A percentile compares a stretch with the other conserved stretches of the same genome.
phyloP scores from a whole-genome alignment of 2,329 filamentous ascomycete species.

The Domatiomyces globalis region DNA sequence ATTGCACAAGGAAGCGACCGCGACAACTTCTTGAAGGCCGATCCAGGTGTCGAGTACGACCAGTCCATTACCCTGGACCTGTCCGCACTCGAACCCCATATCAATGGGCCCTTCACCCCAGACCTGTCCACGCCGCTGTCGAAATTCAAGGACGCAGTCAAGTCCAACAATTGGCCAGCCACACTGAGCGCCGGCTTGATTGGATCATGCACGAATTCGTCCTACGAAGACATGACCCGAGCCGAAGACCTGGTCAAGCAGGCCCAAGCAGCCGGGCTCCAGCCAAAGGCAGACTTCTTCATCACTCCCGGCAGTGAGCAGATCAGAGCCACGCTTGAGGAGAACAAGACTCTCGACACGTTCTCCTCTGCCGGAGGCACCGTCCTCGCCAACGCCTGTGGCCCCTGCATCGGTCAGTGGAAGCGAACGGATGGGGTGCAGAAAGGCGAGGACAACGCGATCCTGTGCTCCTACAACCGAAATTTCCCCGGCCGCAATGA shows the following conservation, averaged over 20 bases:
- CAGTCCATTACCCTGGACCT: conserved; percentile 82
- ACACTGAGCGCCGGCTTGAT: conserved; percentile 87
- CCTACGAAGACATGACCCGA: conserved; percentile 96
- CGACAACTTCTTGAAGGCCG: conserved; percentile 57
- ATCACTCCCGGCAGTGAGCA: conserved; percentile 94
- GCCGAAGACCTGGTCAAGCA: conserved; percentile 88
- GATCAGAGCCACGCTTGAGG: conserved; percentile 83
- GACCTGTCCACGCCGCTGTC: conserved; percentile 89
- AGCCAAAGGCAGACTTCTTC: conserved; percentile 83
- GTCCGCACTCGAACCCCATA: conserved; percentile 78
- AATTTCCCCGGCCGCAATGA: conserved; percentile 97
- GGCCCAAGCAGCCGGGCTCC: conserved; percentile 73
- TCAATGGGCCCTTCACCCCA: conserved; percentile 94
- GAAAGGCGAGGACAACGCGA: conserved; percentile 83
- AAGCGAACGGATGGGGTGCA: conserved; percentile 70
- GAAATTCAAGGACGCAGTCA: conserved; percentile 70
- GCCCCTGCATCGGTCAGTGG: conserved; percentile 79
- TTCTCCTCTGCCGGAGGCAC: conserved; percentile 78
- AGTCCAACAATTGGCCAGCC: conserved; percentile 76
- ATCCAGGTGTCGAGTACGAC: conserved; percentile 74
- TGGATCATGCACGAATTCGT: conserved; percentile 96
- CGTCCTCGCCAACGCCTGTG: conserved; percentile 88
- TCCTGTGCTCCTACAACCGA: conserved; percentile 93
- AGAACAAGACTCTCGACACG: conserved; percentile 72
- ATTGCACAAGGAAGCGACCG: conserved; percentile 45